A percentile compares a stretch with the other conserved stretches of the same genome.
Conservation (phyloP, 1,139 yeast species). For the Yamadazyma trypodendri region DNA sequence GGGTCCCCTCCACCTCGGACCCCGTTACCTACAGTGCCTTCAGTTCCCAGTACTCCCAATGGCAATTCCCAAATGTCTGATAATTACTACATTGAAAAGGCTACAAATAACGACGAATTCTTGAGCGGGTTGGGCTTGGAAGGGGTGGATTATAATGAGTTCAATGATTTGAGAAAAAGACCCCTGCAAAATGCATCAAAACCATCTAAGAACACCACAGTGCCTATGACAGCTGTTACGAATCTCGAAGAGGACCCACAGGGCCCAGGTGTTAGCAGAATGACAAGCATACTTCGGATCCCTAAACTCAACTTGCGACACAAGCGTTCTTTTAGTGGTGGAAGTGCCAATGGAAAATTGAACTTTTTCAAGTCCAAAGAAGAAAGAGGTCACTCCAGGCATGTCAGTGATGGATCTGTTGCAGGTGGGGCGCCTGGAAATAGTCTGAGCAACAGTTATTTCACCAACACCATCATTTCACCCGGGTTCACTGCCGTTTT, state of each 20-base stretch:
- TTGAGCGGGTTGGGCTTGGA: constrained; percentile 44
- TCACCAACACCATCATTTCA: constrained; percentile 30
- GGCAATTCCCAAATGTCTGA: constrained; percentile 13
- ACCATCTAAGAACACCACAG: constrained; percentile 11
- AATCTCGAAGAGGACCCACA: constrained; percentile 29
- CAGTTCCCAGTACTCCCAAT: constrained; percentile 20
- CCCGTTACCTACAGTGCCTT: constrained; percentile 26
- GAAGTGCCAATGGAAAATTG: constrained; percentile 30
- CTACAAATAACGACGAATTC: constrained; percentile 19
- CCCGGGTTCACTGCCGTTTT: constrained; percentile 34
- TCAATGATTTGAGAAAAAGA: constrained; percentile 11
- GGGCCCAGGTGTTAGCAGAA: constrained; percentile 17
- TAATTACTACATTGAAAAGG: constrained; percentile 15
- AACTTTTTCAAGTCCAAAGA: constrained; percentile 33
- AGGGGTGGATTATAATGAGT: constrained; percentile 29
- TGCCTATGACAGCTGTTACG: constrained; percentile 40
- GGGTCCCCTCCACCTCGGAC: constrained; percentile 37
- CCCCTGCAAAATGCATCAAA: constrained; percentile 9
- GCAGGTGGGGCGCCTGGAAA: constrained; percentile 9
- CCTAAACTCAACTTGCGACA: constrained; percentile 39
- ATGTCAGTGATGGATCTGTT: constrained; percentile 43
- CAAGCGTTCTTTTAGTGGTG: constrained; percentile 43
- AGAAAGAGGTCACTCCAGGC: constrained; percentile 34
- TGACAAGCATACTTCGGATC: constrained; percentile 29
- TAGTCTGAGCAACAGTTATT: background rate